These are phyloP conservation scores for Sporisorium scitamineum DNA, from an alignment of 1,284 basidiomycete genomes.

Conservation along the genomic window DNA sequence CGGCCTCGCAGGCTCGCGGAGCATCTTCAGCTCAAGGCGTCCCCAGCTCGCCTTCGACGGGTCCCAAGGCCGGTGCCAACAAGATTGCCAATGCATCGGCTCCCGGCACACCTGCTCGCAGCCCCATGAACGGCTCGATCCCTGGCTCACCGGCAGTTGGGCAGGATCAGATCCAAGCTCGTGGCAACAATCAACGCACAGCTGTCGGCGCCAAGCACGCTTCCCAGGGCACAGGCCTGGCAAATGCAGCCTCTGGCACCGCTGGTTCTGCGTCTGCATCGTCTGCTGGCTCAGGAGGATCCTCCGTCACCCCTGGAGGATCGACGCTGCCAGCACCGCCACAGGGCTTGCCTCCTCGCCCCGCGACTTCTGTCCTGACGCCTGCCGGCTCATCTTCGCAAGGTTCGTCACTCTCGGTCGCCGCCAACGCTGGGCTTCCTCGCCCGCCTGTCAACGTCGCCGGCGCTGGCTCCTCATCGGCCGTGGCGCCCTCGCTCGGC, in stretches of 20 bases:
- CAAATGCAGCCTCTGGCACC: conserved; percentile 4
- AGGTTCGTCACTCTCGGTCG: conserved; percentile 39
- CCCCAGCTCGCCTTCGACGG: conserved; percentile 29
- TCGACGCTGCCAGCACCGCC: conserved; percentile 57
- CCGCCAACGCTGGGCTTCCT: conserved; percentile 51
- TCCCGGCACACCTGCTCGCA: conserved; percentile 34
- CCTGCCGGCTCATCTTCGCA: conserved; percentile 35
- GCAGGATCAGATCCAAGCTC: conserved; percentile 16
- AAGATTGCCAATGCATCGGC: conserved; percentile 18
- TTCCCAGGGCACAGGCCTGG: conserved; percentile 1
- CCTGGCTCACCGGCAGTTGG: conserved; percentile 32
- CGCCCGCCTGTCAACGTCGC: conserved; percentile 45
- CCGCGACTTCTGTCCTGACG: conserved; percentile 48
- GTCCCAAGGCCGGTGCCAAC: conserved; percentile 18
- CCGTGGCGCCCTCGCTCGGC: conserved; percentile 27
- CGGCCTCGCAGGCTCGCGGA: conserved; percentile 21
- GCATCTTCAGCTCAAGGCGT: conserved; percentile 12
- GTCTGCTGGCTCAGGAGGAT: conserved; percentile 9
- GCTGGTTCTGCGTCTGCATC: conserved; percentile 11
- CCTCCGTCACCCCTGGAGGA: conserved; percentile 10
- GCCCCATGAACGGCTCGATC: conserved; percentile 32
- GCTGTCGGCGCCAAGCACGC: conserved; percentile 18
- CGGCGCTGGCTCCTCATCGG: conserved; percentile 11
- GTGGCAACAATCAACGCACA: conserved; percentile 4
- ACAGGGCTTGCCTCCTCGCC: conserved; percentile 59